These are phyloP conservation scores for Suillus subluteus DNA, from an alignment of 768 basidiomycete genomes.

Conservation along the genomic window DNA sequence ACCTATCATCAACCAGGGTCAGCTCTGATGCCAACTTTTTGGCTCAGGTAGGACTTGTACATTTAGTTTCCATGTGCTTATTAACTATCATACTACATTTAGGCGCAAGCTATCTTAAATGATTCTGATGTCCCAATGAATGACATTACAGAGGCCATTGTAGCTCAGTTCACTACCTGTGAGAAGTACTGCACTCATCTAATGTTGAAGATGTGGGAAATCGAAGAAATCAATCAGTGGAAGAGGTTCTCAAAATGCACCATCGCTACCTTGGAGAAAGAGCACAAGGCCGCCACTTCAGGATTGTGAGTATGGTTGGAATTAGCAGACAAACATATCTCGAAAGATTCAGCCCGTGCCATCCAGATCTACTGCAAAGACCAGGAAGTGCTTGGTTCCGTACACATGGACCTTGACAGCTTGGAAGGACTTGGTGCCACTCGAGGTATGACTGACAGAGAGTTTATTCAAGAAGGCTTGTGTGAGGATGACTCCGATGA, in stretches of 20 bases:
- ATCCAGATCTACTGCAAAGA: neutral
- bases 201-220: neutral
- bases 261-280: neutral
- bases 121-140: neutral
- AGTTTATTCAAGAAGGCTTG: neutral
- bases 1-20: neutral
- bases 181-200: neutral
- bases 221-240: neutral
- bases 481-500: neutral
- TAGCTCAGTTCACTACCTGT: neutral
- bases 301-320: neutral
- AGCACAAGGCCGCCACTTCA: neutral
- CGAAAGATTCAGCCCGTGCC: neutral
- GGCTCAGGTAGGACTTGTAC: neutral
- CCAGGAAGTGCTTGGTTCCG: neutral
- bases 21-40: neutral
- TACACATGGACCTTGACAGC: neutral
- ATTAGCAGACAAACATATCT: neutral
- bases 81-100: neutral
- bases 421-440: neutral
- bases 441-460: neutral
- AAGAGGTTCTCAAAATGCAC: neutral
- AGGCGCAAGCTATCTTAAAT: neutral
- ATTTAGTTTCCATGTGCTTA: neutral
- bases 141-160: neutral